These are phyloP conservation scores for Lepiota brunneoincarnata DNA, from an alignment of 768 basidiomycete genomes.

Conservation along the genomic window DNA sequence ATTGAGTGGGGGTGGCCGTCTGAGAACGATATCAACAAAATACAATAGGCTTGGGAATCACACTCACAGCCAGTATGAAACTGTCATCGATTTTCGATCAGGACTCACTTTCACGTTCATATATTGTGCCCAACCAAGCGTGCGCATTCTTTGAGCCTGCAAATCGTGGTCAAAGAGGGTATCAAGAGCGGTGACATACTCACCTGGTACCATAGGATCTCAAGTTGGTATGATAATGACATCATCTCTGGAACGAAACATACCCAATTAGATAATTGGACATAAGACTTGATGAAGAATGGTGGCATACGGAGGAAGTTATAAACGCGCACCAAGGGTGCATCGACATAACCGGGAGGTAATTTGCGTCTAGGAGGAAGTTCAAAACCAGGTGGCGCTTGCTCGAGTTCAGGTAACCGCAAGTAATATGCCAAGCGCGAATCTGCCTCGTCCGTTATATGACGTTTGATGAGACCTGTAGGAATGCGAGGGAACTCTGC, in stretches of 20 bases:
- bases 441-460: conserved; percentile 74
- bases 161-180: conserved; percentile 14
- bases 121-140: conserved; percentile 84
- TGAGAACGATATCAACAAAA: conserved; percentile 7
- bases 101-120: conserved; percentile 68
- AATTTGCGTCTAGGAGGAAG: conserved; percentile 47
- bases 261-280: conserved; percentile 3
- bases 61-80: conserved; percentile 90
- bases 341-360: conserved; percentile 64
- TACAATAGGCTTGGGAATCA: background rate
- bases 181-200: conserved; percentile 6
- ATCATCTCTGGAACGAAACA: conserved; percentile 64
- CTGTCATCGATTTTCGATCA: conserved; percentile 62
- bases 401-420: conserved; percentile 38
- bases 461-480: conserved; percentile 55
- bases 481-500: conserved; percentile 76
- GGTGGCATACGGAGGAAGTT: conserved; percentile 80
- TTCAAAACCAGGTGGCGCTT: conserved; percentile 36
- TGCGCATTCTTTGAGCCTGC: conserved; percentile 71
- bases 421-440: conserved; percentile 64
- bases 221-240: conserved; percentile 89
- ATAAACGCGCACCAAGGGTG: conserved; percentile 81
- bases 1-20: conserved; percentile 26
- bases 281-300: background rate
- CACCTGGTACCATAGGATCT: conserved; percentile 80